Percentiles rank a stretch among this genome's conserved stretches.
phyloP scores from a whole-genome alignment of 257 asterid genomes.

The Oldenlandia corymbosa region DNA sequence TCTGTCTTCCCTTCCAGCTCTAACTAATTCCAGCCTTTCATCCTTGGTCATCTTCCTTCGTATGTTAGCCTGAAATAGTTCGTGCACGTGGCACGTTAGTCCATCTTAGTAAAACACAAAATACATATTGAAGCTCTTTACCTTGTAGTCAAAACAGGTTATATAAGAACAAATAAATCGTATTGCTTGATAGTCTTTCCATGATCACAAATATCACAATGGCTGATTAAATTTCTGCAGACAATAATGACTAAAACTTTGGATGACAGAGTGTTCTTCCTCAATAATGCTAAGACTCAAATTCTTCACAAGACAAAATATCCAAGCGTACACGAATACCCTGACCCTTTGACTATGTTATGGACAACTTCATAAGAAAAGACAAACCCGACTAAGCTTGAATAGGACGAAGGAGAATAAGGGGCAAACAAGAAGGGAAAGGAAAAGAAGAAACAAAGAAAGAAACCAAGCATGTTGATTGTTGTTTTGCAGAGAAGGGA shows the following conservation, averaged over 20 bases:
- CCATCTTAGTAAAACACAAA: neutral
- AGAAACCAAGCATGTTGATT: too few species aligned
- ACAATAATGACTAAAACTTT: neutral
- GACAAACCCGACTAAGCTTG: too few species aligned
- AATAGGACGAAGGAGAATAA: too few species aligned
- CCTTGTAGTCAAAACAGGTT: neutral
- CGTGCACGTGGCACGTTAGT: constrained; percentile 19
- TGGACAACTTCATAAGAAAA: too few species aligned
- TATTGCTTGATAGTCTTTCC: neutral
- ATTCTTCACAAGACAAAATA: constrained; percentile 2
- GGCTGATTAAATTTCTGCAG: neutral
- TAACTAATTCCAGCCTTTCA: constrained; percentile 48
- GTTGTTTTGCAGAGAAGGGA: too few species aligned
- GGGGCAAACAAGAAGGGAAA: too few species aligned
- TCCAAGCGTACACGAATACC: too few species aligned
- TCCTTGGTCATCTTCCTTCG: constrained; percentile 67
- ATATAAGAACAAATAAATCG: neutral
- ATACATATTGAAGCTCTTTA: neutral
- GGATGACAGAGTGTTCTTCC: neutral
- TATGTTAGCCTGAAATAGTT: constrained; percentile 58
- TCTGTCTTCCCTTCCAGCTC: constrained; percentile 74
- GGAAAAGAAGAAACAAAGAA: too few species aligned
- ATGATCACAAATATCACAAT: neutral
- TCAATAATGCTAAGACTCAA: neutral
- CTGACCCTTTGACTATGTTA: too few species aligned